Evolutionary conservation across 2,329 filamentous ascomycete species (phyloP), one percentile per base, ranked within the genome.

Genomic region (Leptographium lundbergii): DNA sequence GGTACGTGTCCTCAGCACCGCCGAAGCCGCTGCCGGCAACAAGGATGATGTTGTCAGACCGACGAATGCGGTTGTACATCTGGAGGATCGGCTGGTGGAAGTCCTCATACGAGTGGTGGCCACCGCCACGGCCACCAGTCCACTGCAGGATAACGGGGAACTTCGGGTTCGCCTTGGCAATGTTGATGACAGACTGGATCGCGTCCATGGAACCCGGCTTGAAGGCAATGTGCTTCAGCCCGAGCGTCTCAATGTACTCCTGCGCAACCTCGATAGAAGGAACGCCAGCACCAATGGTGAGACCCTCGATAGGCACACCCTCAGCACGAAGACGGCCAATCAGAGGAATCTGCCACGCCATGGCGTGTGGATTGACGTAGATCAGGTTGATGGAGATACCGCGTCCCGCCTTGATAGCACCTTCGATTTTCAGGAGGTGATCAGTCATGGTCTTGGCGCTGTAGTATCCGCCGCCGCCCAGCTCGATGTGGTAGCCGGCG

Each of bases 101-200:
- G 71, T 96, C 91, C 71, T 96, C 91, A 63, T 86, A 95, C 0
- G 91, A 96, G 75, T 96, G 91, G 72, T 96, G 91, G 60, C 91
- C 91, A 75, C 91, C 91, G 65, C 91, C 91, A 73, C 91, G 87
- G 48, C 91, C 91, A 69, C 91, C 91, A 61, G 91, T 96, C 91
- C 91, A 96, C 74, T 96, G 91, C 62, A 96, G 77, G 57, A 96
- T 84, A 57, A 96, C 82, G n/a, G 91, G 91, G 79, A 96, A 96
- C 32, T 82, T 86, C 2, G 91, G 91, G 71, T 96, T 94, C n/a
- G 89, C 89, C 74, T 89, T 94, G 64, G 91, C 91, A 67, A 96
- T 91, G 72, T 95, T 94, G 73, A 96, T 87, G 61, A 95, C 89
- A 36, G 87, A 78, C 70, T 96, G 89, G 63, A 96, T 95, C 3